A percentile compares a stretch with the other conserved stretches of the same genome.
Evolutionary conservation across 2,329 filamentous ascomycete species (phyloP).

Genomic region (Cryphonectria parasitica): DNA sequence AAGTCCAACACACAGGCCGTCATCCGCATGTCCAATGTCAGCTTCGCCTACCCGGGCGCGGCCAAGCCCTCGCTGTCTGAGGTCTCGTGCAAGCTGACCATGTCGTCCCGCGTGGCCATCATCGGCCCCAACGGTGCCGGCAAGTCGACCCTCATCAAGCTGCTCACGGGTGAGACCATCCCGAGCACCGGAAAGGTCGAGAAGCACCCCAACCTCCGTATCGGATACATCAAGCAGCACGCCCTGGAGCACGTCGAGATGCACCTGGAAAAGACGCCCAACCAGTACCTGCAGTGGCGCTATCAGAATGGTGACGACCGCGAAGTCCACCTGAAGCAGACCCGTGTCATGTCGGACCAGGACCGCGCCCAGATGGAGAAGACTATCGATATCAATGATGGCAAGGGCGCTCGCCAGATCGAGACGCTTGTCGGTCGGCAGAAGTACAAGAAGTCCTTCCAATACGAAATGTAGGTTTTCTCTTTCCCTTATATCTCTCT

Average conservation of each 20-base stretch:
- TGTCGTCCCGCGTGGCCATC: slow-evolving; percentile 93
- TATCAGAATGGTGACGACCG: slow-evolving; percentile 97
- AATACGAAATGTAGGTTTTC: slow-evolving; percentile 82
- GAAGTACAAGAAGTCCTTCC: slow-evolving; percentile 99
- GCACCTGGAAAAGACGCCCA: slow-evolving; percentile 98
- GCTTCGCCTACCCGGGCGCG: slow-evolving; percentile 90
- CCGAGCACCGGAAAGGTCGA: slow-evolving; percentile 85
- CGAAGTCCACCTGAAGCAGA: slow-evolving; percentile 97
- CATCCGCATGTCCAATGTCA: slow-evolving; percentile 89
- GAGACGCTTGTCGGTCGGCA: slow-evolving; percentile 93
- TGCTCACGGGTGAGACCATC: slow-evolving; percentile 89
- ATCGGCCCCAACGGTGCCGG: slow-evolving; percentile 97
- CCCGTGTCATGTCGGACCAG: slow-evolving; percentile 81
- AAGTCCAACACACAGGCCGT: slow-evolving; percentile 95
- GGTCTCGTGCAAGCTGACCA: slow-evolving; percentile 82
- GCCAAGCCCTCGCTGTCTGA: slow-evolving; percentile 85
- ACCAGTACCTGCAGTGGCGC: slow-evolving; percentile 98
- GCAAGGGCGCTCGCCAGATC: slow-evolving; percentile 75
- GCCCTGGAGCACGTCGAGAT: slow-evolving; percentile 99
- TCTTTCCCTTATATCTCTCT: neutral
- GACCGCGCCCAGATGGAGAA: slow-evolving; percentile 93
- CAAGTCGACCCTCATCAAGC: slow-evolving; percentile 97
- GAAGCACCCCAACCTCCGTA: slow-evolving; percentile 98
- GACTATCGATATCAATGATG: slow-evolving; percentile 81
- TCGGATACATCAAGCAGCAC: slow-evolving; percentile 99